Conservation (phyloP, 1,284 basidiomycete genomes). For the Puccinia sorghi region DNA sequence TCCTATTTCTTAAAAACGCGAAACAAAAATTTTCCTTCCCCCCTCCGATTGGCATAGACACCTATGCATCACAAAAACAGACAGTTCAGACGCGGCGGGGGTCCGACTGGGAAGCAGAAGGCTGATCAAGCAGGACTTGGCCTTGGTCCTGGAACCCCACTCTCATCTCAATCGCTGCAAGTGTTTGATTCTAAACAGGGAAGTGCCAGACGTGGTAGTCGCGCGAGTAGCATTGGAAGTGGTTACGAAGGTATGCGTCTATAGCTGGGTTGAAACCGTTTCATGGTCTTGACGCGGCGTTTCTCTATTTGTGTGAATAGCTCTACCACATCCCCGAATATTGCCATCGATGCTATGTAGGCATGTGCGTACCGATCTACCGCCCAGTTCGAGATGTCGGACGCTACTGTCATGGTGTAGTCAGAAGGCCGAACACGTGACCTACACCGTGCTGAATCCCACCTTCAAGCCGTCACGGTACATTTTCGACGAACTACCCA, state of each 20-base stretch:
- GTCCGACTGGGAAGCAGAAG: slow-evolving; percentile 11
- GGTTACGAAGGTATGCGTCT: slow-evolving; percentile 33
- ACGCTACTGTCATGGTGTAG: slow-evolving; percentile 40
- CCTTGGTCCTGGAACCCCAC: slow-evolving; percentile 10
- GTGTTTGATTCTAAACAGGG: neutral
- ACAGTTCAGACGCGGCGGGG: slow-evolving; percentile 22
- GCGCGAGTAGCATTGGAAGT: slow-evolving; percentile 44
- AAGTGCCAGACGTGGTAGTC: slow-evolving; percentile 26
- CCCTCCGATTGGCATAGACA: slow-evolving; percentile 23
- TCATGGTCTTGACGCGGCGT: neutral
- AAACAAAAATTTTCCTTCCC: neutral
- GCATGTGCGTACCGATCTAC: slow-evolving; percentile 26
- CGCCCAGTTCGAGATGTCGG: slow-evolving; percentile 35
- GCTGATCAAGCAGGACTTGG: neutral
- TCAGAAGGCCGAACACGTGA: slow-evolving; percentile 41
- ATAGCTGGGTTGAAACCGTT: neutral
- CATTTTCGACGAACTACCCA: slow-evolving; percentile 10
- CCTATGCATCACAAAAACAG: slow-evolving; percentile 41
- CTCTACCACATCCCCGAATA: slow-evolving; percentile 37
- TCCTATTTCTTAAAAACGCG: slow-evolving; percentile 4
- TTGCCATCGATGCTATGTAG: slow-evolving; percentile 7
- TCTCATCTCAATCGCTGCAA: slow-evolving; percentile 13
- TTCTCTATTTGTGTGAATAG: neutral
- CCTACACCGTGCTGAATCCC: slow-evolving; percentile 5
- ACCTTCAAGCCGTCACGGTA: slow-evolving; percentile 29